Percentiles rank a stretch among this genome's conserved stretches.
Evolutionary conservation across 2,329 filamentous ascomycete species (phyloP).

Genomic region (Pyricularia pennisetigena): DNA sequence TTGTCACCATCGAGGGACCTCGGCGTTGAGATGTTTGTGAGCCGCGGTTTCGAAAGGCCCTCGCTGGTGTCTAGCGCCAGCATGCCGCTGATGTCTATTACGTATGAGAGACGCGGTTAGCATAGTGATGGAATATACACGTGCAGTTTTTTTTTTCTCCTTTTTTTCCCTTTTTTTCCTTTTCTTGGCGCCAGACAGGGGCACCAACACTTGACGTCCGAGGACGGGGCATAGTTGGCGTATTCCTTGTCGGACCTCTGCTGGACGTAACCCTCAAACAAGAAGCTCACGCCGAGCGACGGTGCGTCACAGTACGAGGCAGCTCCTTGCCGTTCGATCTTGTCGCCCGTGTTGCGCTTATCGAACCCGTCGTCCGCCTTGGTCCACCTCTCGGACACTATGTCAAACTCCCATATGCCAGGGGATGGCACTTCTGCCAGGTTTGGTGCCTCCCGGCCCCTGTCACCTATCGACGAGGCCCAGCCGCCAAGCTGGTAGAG

Average conservation of each 20-base stretch:
- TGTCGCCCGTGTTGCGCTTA: constrained; percentile 7
- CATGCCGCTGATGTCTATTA: constrained; percentile 10
- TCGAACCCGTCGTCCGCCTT: constrained; percentile 2
- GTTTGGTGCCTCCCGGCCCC: background rate
- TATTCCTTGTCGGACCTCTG: constrained; percentile 9
- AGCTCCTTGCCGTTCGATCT: constrained; percentile 9
- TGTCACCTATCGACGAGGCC: constrained; percentile 11
- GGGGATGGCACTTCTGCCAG: constrained; percentile 9
- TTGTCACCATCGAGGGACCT: constrained; percentile 6
- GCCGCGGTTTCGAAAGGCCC: constrained; percentile 5
- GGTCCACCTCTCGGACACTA: constrained; percentile 5
- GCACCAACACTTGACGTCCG: constrained; percentile 8
- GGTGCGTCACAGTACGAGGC: constrained; percentile 12
- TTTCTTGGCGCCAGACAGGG: too few species aligned
- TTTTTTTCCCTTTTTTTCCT: too few species aligned
- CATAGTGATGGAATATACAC: too few species aligned
- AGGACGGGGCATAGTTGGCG: constrained; percentile 4
- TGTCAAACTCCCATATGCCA: constrained; percentile 9
- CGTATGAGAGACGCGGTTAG: background rate
- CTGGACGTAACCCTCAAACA: constrained; percentile 11
- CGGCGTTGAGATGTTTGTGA: constrained; percentile 13
- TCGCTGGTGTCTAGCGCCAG: constrained; percentile 10
- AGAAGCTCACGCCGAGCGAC: constrained; percentile 10
- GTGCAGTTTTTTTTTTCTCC: too few species aligned
- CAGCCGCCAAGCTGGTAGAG: constrained; percentile 13